Evolutionary conservation across 805 yeast genomes (phyloP), one percentile per base, ranked within the genome.

Genomic region (Naumovozyma baii): DNA sequence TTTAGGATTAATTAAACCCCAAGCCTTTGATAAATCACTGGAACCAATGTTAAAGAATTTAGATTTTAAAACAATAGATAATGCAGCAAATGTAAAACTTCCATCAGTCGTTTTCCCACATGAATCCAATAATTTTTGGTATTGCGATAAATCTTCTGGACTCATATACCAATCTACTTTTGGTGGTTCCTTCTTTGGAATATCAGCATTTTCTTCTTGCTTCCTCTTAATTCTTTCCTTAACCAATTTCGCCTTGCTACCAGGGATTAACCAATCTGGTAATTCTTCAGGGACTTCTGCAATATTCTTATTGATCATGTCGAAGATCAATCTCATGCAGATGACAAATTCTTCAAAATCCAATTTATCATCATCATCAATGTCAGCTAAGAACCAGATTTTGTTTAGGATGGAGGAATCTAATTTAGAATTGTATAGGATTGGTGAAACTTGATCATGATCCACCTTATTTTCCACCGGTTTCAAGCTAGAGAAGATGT

Each of bases 321-420:
- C 98, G 57, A 87, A 92, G 34, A 90, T 84, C 40, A 92, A 71
- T 50, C 97, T 73, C 99, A 92, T 92, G 38, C 96, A 90, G 47
- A 92, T 85, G 57, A 96, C 92, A 62, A 92, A 92, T 65, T 92
- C 99, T 63, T 92, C 99, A 60, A 92, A 92, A 62, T 92, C 99
- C 51, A 92, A 70, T 49, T 70, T 68, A 9, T 95, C 96, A 61
- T 92, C 98, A 34, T 78, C 76, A 62, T 92, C 98, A 40, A 90
- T 84, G 59, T 92, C 99, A 2, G 90, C 80, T 36, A 92, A 64
- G 52, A 84, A 85, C 98, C 98, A 92, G 33, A 92, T 77, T 57
- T 76, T 73, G 33, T 85, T 79, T 48, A 92, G 69, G 54, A 86
- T 77, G n/a, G 74, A 71, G 39, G 85, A 86, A 46, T 75, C 73